Base-by-base conservation (phyloP, 192 early-diverging fungal genomes). In the Backusella liffmaniae region DNA sequence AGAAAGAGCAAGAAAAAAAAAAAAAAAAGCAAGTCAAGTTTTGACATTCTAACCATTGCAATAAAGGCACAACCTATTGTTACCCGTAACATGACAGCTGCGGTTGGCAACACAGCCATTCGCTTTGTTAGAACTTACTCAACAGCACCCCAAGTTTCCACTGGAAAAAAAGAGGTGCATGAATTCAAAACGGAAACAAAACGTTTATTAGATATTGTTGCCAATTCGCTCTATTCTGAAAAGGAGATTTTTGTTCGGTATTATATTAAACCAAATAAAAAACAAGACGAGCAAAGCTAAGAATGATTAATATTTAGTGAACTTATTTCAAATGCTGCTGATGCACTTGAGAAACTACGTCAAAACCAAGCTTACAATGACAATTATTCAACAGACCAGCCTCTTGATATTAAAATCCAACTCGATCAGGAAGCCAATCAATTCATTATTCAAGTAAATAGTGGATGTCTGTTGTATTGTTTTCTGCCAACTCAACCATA, bases 161-260 rank as follows among this genome's bases (percentile, higher is more conserved):
- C 76, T 42, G 80, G 80, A 30, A 42, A 70, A 4, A 62, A 81
- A 72, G 76, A 81, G 46, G 73, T 77, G 23, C 73, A 81, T 18
- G 76, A 77, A 67, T 91, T 91, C 73, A 87, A 89, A 42, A 87
- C 90, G 2, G 90, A 91, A 68, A 91, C 90, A 13, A 88, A 87
- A 56, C 84, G 84, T 49, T 78, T 91, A 35, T 79, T 91, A 42
- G 82, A 88, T 70, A 91, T 91, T 74, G 90, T 91, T 29, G 86
- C 90, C 15, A 84, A 91, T 51, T 90, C 88, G 5, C 79, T 91
- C 23, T 91, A 91, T 75, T 89, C 88, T 39, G 90, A 91, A 73
- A 88, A 89, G 56, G 90, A 91, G 51, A 76, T 76, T 23, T 86
- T 88, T 79, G 81, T 86, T 51, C 81, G 79, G 84, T 85, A 83